phyloP scores from a whole-genome alignment of 352 stramenopile species.

The Phytophthora litchii region DNA sequence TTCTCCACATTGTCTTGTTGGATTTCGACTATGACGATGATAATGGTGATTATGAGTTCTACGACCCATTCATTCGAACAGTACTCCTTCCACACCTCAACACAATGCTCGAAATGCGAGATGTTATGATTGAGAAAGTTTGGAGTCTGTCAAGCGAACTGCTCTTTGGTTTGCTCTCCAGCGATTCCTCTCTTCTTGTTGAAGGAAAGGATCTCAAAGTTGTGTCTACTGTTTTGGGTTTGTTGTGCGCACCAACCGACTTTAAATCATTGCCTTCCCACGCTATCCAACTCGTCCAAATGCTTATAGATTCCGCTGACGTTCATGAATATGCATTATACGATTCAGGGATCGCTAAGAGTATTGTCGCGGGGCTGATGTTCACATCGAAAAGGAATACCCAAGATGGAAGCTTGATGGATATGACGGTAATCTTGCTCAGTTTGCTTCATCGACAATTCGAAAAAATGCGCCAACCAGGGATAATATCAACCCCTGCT shows the following conservation, averaged over 20 bases:
- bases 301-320: constrained; percentile 35
- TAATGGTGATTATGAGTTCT: constrained; percentile 26
- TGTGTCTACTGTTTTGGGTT: constrained; percentile 27
- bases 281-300: constrained; percentile 41
- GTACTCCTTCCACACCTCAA: constrained; percentile 54
- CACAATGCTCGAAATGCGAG: constrained; percentile 19
- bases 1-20: constrained; percentile 59
- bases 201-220: constrained; percentile 28
- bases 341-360: constrained; percentile 32
- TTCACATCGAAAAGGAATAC: constrained; percentile 27
- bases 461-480: constrained; percentile 25
- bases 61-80: constrained; percentile 45
- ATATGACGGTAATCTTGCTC: constrained; percentile 43
- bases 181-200: constrained; percentile 36
- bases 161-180: constrained; percentile 49
- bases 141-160: constrained; percentile 60
- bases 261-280: constrained; percentile 41
- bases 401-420: constrained; percentile 20
- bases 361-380: constrained; percentile 30
- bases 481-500: constrained; percentile 1
- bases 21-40: constrained; percentile 45
- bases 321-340: constrained; percentile 34
- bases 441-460: constrained; percentile 46
- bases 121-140: constrained; percentile 44
- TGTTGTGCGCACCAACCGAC: constrained; percentile 39